phyloP scores from a whole-genome alignment of 2,329 filamentous ascomycete species.

The Colletotrichum coccodes region DNA sequence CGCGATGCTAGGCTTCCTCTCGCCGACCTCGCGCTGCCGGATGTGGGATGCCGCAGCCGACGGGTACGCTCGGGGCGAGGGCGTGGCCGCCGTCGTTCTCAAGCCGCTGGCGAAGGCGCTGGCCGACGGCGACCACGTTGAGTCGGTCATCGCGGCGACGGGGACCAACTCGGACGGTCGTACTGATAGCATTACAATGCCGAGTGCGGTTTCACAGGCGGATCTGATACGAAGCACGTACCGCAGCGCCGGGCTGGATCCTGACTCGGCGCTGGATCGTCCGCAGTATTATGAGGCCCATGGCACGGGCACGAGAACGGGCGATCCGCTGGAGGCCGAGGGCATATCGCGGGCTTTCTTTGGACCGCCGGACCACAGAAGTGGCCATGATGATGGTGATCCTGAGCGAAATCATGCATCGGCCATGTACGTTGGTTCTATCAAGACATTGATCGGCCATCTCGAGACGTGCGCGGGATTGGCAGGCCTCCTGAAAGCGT shows the following conservation, averaged over 20 bases:
- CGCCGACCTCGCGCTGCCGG: constrained; percentile 44
- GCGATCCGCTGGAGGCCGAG: too few relatives aligned
- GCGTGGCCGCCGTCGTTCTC: constrained; percentile 55
- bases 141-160: constrained; percentile 36
- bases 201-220: constrained; percentile 26
- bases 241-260: not conserved
- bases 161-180: constrained; percentile 36
- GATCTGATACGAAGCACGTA: not conserved
- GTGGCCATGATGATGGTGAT: too few relatives aligned
- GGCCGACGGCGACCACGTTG: constrained; percentile 38
- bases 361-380: too few relatives aligned
- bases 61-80: constrained; percentile 65
- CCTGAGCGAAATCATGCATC: too few relatives aligned
- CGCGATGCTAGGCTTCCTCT: constrained; percentile 42
- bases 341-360: too few relatives aligned
- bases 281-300: too few relatives aligned
- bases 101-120: constrained; percentile 57
- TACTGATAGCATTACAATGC: constrained; percentile 46
- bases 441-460: too few relatives aligned
- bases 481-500: too few relatives aligned
- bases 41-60: constrained; percentile 56
- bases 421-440: too few relatives aligned
- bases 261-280: too few relatives aligned
- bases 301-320: too few relatives aligned
- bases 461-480: too few relatives aligned